Base-by-base conservation (phyloP, 306 rosid genomes). In the Rubus parviflorus region DNA sequence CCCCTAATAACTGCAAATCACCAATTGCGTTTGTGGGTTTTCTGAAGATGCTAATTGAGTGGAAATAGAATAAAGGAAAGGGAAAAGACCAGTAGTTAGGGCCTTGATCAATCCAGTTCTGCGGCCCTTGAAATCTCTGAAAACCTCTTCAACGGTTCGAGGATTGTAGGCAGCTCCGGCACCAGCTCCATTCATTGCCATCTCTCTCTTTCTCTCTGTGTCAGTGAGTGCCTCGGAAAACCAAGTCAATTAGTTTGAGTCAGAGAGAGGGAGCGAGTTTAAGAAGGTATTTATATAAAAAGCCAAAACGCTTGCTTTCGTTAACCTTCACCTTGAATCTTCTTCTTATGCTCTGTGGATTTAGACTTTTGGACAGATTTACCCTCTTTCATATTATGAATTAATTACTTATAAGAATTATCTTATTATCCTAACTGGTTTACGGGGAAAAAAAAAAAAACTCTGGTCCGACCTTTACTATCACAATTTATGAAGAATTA, bases 111-210 rank as follows among this genome's bases (percentile, higher is more conserved):
- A 72, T 52, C 90, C 98, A 51, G 88, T 81, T 84, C 98, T 70
- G 40, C 98, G 93, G 75, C 98, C 98, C 79, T 90, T 91, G 86
- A 93, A 93, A 89, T 93, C 98, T 83, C 89, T 86, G 82, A 89
- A 93, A 78, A 93, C 98, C 83, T 93, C 98, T 78, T 93, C 98
- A 0, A 91, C 98, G 25, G 98, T 88, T 48, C 97, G 98, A 70
- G 97, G 94, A 87, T 91, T 93, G 77, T 87, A 87, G 81, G 81
- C 83, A 37, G 85, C 80, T 45, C 85, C 88, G 35, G 73, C 87
- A 49, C 88, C 84, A n/a, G 62, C 87, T 77, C 88, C 89, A 60
- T 89, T 90, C 97, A 90, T 87, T 73, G 56, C 60, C 48, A 40
- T 78, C 45, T 49, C 57, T 56, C 70, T 5, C 22, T 0, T 60